These are phyloP conservation scores for Ophiostoma angusticollis DNA, from an alignment of 2,329 filamentous ascomycete genomes.

Conservation along the genomic window DNA sequence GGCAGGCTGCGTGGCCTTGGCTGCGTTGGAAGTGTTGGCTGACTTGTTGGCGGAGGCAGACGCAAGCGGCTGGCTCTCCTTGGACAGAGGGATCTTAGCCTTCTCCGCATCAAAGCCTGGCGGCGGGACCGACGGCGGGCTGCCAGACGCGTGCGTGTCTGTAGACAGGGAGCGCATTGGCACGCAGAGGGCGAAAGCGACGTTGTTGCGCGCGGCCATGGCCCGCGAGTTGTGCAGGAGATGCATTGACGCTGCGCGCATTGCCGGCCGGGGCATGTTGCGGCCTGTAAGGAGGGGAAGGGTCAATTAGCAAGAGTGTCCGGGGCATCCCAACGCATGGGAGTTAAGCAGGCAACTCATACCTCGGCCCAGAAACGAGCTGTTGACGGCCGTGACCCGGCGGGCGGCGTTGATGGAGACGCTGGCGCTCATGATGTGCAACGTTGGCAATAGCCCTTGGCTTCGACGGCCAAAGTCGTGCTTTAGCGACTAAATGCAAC, in stretches of 20 bases:
- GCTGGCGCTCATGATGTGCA: constrained; percentile 46
- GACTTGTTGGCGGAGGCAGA: constrained; percentile 2
- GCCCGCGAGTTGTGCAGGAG: constrained; percentile 34
- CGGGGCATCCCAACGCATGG: background rate
- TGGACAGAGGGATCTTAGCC: constrained; percentile 70
- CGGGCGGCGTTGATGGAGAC: constrained; percentile 43
- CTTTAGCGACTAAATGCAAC: no score
- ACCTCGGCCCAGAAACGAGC: constrained; percentile 39
- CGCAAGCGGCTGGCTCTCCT: constrained; percentile 30
- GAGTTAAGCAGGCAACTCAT: constrained; percentile 11
- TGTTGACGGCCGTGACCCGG: constrained; percentile 36
- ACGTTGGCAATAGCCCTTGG: no score
- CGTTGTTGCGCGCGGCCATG: constrained; percentile 30
- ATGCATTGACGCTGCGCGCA: constrained; percentile 33
- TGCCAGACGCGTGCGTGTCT: constrained; percentile 39
- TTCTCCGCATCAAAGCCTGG: constrained; percentile 84
- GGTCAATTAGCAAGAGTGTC: constrained; percentile 17
- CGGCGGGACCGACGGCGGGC: constrained; percentile 52
- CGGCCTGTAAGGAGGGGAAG: constrained; percentile 26
- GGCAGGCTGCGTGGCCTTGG: background rate
- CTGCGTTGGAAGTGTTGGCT: constrained; percentile 14
- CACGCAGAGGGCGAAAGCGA: constrained; percentile 44
- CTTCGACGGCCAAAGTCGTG: no score
- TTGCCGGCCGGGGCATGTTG: constrained; percentile 30
- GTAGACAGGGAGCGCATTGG: constrained; percentile 45